Conservation (phyloP, 2,329 filamentous ascomycete species). For the Decorospora gaudefroyi region DNA sequence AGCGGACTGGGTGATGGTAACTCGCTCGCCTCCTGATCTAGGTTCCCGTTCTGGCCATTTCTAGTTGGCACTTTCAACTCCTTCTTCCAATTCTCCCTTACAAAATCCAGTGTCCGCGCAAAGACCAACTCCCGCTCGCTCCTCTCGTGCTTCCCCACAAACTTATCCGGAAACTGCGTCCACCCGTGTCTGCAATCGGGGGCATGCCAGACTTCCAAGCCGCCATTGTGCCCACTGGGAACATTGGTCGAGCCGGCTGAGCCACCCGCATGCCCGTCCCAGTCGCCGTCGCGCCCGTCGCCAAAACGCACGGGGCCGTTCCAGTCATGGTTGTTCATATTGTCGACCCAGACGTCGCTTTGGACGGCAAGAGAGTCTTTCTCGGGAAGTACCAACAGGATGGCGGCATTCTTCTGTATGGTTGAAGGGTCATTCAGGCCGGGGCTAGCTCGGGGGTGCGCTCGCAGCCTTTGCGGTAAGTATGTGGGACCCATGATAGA, state of each 20-base stretch:
- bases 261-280: slow-evolving; percentile 33
- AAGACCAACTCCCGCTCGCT: slow-evolving; percentile 46
- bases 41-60: slow-evolving; percentile 20
- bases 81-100: slow-evolving; percentile 45
- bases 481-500: slow-evolving; percentile 51
- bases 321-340: slow-evolving; percentile 43
- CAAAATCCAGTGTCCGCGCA: slow-evolving; percentile 44
- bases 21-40: slow-evolving; percentile 20
- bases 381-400: slow-evolving; percentile 51
- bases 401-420: slow-evolving; percentile 47
- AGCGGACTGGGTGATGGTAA: too few species aligned
- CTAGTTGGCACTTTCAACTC: slow-evolving; percentile 21
- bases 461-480: slow-evolving; percentile 45
- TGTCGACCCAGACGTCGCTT: slow-evolving; percentile 51
- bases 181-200: slow-evolving; percentile 48
- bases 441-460: slow-evolving; percentile 50
- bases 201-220: slow-evolving; percentile 49
- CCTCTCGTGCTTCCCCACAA: slow-evolving; percentile 47
- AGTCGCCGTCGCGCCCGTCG: slow-evolving; percentile 40
- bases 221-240: slow-evolving; percentile 30
- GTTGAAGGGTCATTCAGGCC: slow-evolving; percentile 44
- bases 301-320: slow-evolving; percentile 43
- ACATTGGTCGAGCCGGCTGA: slow-evolving; percentile 18
- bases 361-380: slow-evolving; percentile 50
- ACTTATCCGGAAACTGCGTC: slow-evolving; percentile 51